Evolutionary conservation across 116 monocot species (phyloP).

Genomic region (Iris pallida): DNA sequence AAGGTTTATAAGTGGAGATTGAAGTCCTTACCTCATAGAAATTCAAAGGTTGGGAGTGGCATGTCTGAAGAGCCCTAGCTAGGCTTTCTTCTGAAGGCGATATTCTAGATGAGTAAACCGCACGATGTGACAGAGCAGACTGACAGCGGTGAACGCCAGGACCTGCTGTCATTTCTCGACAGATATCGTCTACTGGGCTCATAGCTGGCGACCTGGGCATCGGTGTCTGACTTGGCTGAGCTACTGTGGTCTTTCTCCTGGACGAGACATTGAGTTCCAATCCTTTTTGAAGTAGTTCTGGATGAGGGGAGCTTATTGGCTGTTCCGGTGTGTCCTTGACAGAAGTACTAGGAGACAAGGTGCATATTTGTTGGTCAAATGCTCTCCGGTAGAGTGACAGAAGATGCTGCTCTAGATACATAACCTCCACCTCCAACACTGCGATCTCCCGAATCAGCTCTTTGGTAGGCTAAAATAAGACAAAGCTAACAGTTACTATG

Average conservation of each 20-base stretch:
- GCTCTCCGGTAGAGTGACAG: conserved; percentile 71
- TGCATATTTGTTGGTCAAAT: conserved; percentile 41
- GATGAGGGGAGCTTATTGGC: conserved; percentile 11
- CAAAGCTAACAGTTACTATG: background rate
- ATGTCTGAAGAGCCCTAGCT: conserved; percentile 43
- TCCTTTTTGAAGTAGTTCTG: conserved; percentile 18
- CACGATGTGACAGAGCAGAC: conserved; percentile 60
- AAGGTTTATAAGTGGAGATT: too few relatives aligned
- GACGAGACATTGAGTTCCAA: conserved; percentile 6
- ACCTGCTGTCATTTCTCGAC: conserved; percentile 21
- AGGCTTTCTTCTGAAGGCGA: conserved; percentile 65
- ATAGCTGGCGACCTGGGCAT: conserved; percentile 13
- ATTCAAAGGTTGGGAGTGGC: conserved; percentile 72
- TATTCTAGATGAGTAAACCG: conserved; percentile 55
- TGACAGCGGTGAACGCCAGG: conserved; percentile 51
- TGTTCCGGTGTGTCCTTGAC: conserved; percentile 9
- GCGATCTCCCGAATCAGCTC: conserved; percentile 82
- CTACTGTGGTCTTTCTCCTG: conserved; percentile 4
- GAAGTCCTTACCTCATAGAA: conserved; percentile 44
- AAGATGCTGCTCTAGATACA: conserved; percentile 78
- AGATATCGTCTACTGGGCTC: conserved; percentile 19
- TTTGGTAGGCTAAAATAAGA: conserved; percentile 46
- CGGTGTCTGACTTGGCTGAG: conserved; percentile 13
- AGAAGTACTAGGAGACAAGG: conserved; percentile 12
- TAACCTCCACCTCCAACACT: conserved; percentile 69